Conservation (phyloP, 2,329 filamentous ascomycete species). For the Akanthomyces muscarius region DNA sequence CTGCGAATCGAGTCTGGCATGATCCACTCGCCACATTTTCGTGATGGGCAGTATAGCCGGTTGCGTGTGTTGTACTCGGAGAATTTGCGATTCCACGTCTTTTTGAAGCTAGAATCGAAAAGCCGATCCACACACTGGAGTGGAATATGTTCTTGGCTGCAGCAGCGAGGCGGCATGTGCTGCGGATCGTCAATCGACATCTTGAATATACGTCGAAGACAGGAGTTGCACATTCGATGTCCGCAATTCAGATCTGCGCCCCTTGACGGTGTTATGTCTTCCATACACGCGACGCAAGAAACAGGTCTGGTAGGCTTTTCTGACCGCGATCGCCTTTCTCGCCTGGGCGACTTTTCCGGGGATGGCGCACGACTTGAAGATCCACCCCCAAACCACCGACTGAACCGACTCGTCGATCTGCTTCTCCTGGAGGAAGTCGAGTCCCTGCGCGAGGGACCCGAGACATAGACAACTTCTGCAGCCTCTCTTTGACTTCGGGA, state of each 20-base stretch:
- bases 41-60: constrained; percentile 71
- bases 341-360: constrained; percentile 23
- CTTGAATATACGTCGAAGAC: constrained; percentile 69
- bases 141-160: constrained; percentile 67
- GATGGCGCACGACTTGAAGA: constrained; percentile 26
- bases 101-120: constrained; percentile 72
- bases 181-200: constrained; percentile 72
- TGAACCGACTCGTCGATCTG: constrained; percentile 25
- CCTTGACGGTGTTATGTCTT: constrained; percentile 60
- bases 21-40: constrained; percentile 75
- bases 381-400: constrained; percentile 26
- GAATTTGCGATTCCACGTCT: constrained; percentile 75
- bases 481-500: constrained; percentile 22
- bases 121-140: constrained; percentile 71
- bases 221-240: constrained; percentile 76
- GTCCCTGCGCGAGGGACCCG: constrained; percentile 7
- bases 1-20: constrained; percentile 64
- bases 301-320: constrained; percentile 36
- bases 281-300: constrained; percentile 69
- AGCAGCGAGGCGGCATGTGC: constrained; percentile 84
- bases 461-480: constrained; percentile 3
- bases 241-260: constrained; percentile 71
- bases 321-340: constrained; percentile 14
- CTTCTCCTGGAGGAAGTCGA: constrained; percentile 20
- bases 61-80: constrained; percentile 70